Evolutionary conservation across 768 basidiomycete species (phyloP), one percentile per base, ranked within the genome.

Genomic region (Tubosaeta brunneosetosa): DNA sequence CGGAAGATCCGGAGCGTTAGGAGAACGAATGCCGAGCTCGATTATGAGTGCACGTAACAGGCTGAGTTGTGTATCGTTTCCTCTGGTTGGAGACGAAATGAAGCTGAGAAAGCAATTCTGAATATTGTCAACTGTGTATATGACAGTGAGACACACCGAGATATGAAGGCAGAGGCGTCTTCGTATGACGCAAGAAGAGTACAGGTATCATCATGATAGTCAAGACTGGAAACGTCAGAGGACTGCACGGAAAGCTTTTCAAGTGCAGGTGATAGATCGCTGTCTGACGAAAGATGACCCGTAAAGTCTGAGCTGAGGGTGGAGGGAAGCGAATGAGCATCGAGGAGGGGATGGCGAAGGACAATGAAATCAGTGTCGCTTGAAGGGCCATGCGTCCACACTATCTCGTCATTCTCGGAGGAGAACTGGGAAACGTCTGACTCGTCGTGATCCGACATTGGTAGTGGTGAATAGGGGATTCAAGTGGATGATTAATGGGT

Each of bases 31-130:
- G n/a, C 88, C 88, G n/a, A 91, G 75, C 69, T 91, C 89, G 55
- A 90, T 74, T 58, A 88, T 82, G 53, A 91, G 77, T 0, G 86
- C 82, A 52, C 89, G 88, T 6, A 90, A 73, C 36, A 91, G 72
- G 6, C 77, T 74, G 33, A 91, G 78, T 36, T 80, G 74, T 25
- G 51, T 17, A 17, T 44, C 54, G 0, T 48, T 50, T 26, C 52
- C 55, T 31, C 54, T 50, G 22, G 47, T 44, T 17, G 65, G 63
- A 25, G 50, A 48, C n/a, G 60, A 57, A 43, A 71, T 53, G 36
- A 61, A 58, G 36, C 67, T 67, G 31, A 48, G 42, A 46, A 42
- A 46, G 36, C n/a, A 26, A 12, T 3, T 13, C 40, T 25, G 47
- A 47, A 50, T 14, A 41, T 13, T 41, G 19, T 22, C 25, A 41